Conservation (phyloP, 306 rosid genomes). For the Leucaena leucocephala region DNA sequence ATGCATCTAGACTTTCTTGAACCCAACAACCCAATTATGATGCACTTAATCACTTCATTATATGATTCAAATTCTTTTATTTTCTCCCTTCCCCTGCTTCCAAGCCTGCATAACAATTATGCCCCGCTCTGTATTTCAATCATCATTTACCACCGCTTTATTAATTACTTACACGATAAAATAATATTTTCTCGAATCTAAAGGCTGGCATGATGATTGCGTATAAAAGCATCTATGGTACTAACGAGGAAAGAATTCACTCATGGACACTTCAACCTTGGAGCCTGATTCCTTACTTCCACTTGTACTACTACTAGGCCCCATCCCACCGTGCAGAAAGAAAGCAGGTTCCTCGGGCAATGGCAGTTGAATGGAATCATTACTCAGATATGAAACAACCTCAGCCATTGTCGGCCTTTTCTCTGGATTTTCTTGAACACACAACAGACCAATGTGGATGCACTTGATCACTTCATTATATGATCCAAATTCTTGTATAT, state of each 20-base stretch:
- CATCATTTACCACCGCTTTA: too few relatives aligned
- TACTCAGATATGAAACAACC: conserved; percentile 33
- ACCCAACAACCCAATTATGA: neutral
- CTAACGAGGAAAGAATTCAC: too few relatives aligned
- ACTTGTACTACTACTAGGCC: neutral
- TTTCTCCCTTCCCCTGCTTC: neutral
- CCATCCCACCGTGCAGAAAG: conserved; percentile 2
- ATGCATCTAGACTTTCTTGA: neutral
- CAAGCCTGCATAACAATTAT: neutral
- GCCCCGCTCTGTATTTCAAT: too few relatives aligned
- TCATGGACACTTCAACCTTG: too few relatives aligned
- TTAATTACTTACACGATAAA: too few relatives aligned
- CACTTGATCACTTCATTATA: conserved; percentile 45
- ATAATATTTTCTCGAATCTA: too few relatives aligned
- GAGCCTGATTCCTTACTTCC: neutral
- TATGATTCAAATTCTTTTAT: neutral
- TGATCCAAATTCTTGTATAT: conserved; percentile 16
- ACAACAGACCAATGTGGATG: conserved; percentile 47
- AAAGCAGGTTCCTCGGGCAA: conserved; percentile 38
- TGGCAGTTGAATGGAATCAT: conserved; percentile 26
- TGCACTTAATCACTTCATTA: neutral
- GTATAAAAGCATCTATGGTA: too few relatives aligned
- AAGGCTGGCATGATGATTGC: too few relatives aligned
- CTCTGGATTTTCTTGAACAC: conserved; percentile 43
- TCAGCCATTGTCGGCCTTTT: conserved; percentile 41